Evolutionary conservation across 495 filamentous ascomycete species (phyloP), one percentile per base, ranked within the genome.

Genomic region (Emericellopsis terricola): DNA sequence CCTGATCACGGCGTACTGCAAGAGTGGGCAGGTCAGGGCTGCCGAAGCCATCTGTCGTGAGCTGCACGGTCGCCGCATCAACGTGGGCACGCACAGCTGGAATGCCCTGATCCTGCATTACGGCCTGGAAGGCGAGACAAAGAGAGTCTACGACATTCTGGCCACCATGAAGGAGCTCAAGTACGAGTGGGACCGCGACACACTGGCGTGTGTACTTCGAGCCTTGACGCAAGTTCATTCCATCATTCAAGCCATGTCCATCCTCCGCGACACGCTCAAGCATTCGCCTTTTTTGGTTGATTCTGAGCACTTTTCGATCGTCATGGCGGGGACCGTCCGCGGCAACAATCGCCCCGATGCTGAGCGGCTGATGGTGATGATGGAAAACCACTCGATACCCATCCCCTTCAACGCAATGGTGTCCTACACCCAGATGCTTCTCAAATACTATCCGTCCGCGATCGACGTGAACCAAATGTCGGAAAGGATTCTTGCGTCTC

Each of bases 151-250:
- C 31, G 64, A 63, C 16, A 40, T 83, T 14, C 69, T 78, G 38
- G 57, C 57, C 24, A 51, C 55, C 32, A 91, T 94, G 75, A 55
- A 65, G 23, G 46, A 58, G 4, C 47, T 59, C 3, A 48, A 55
- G 0, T 47, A 93, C 17, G 52, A 55, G n/a, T 68, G 73, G 34
- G 66, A 91, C 51, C 55, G 55, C 11, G 65, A 69, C 46, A 87
- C 87, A 6, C 87, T 86, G 50, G 68, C 64, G 19, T 68, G 76
- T 38, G 52, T 91, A 21, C 76, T 94, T 52, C 64, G 75, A 31
- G 68, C 68, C n/a, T 57, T 92, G 18, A 57, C 64, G 5, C 47
- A 77, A 34, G 53, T 66, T 34, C 55, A 64, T 5, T 69, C 75
- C 45, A 62, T 79, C 8, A 62, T 73, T 33, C 63, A 67, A 40